A percentile compares a stretch with the other conserved stretches of the same genome.
These are phyloP conservation scores for Alloteropsis semialata DNA, from an alignment of 176 grass and related monocot genomes.

Conservation along the genomic window DNA sequence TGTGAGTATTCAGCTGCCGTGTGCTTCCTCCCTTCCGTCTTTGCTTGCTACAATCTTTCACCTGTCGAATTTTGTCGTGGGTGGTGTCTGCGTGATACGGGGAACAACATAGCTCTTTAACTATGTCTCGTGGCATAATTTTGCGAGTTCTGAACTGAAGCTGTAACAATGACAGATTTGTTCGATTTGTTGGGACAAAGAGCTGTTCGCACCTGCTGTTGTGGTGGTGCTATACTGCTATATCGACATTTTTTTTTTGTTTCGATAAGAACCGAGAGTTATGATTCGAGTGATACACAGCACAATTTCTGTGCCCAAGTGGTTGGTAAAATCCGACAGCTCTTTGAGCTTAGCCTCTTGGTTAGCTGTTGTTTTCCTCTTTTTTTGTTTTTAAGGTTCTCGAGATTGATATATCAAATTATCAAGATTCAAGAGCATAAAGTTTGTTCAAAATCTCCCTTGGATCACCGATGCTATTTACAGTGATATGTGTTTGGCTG, in stretches of 20 bases:
- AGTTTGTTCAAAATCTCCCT: not conserved
- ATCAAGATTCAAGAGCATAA: not conserved
- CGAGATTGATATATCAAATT: not conserved
- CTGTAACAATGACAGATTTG: not conserved
- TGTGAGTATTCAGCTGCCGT: slow-evolving; percentile 54
- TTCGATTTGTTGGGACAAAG: not conserved
- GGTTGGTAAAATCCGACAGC: not conserved
- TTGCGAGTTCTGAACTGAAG: not conserved
- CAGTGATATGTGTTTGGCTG: not conserved
- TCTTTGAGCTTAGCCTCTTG: not conserved
- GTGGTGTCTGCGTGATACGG: not conserved
- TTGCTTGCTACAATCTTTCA: not conserved
- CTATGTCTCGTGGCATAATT: not conserved
- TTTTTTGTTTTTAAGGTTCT: not conserved
- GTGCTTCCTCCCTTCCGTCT: not conserved
- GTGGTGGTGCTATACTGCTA: not conserved
- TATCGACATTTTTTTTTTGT: not conserved
- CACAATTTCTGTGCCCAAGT: not conserved
- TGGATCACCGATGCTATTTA: not conserved
- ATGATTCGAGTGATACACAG: not conserved
- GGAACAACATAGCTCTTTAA: not conserved
- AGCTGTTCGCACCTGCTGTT: too few relatives aligned
- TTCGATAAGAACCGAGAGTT: not conserved
- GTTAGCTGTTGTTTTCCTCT: not conserved
- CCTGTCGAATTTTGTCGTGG: not conserved